Evolutionary conservation across 192 early-diverging fungal genomes (phyloP).

Genomic region (Gryganskiella cystojenkinii): DNA sequence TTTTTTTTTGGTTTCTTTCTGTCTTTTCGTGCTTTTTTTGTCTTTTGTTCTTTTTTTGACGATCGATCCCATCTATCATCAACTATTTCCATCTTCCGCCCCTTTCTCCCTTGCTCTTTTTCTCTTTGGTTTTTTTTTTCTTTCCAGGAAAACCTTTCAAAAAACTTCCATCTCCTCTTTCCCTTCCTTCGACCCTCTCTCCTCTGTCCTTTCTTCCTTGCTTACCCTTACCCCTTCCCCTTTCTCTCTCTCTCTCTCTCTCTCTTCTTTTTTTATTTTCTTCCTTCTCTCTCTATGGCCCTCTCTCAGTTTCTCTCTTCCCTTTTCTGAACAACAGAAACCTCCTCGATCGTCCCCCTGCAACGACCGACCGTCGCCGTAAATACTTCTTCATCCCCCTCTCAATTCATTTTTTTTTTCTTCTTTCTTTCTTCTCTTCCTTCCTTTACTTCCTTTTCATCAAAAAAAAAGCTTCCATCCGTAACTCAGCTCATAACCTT

Average conservation of each 20-base stretch:
- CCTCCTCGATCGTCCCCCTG: background rate
- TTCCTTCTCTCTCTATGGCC: background rate
- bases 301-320: background rate
- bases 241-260: too few relatives aligned
- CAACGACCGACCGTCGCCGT: slow-evolving; percentile 1
- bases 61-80: background rate
- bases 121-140: slow-evolving; percentile 5
- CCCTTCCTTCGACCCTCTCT: background rate
- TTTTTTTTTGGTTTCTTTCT: slow-evolving; percentile 2
- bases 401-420: slow-evolving; percentile 3
- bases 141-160: background rate
- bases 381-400: too few relatives aligned
- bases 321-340: background rate
- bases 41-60: background rate
- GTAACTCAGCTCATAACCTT: too few relatives aligned
- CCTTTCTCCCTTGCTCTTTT: too few relatives aligned
- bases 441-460: background rate
- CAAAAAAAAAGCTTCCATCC: too few relatives aligned
- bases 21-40: background rate
- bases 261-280: background rate
- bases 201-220: background rate
- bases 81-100: background rate
- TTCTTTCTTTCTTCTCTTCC: background rate
- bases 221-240: background rate
- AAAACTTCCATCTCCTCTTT: background rate